Evolutionary conservation across 305 asterid species (phyloP).

Genomic region (Fraxinus sp.): DNA sequence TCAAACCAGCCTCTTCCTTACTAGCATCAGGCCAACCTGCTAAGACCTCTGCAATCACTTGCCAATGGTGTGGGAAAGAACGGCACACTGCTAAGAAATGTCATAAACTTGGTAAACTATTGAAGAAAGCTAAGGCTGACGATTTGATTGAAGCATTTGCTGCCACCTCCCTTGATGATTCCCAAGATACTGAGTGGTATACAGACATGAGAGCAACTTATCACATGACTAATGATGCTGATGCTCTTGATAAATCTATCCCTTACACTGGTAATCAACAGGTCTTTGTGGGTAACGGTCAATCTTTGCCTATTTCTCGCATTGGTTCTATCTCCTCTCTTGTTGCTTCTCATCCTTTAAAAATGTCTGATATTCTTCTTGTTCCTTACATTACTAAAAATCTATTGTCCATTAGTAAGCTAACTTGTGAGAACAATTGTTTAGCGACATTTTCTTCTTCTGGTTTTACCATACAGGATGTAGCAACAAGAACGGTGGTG

Average conservation of each 20-base stretch:
- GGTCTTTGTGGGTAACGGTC: neutral
- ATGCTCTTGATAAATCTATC: neutral
- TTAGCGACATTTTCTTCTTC: neutral
- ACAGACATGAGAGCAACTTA: neutral
- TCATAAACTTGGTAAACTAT: neutral
- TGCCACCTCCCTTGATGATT: neutral
- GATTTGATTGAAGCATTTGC: neutral
- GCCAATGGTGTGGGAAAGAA: slow-evolving; percentile 5
- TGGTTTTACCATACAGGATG: neutral
- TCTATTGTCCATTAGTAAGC: neutral
- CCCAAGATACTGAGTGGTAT: neutral
- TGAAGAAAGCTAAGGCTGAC: neutral
- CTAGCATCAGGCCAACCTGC: neutral
- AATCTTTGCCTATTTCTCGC: neutral
- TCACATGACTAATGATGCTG: slow-evolving; percentile 3
- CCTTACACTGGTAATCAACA: neutral
- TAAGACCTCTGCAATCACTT: neutral
- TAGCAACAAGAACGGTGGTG: neutral
- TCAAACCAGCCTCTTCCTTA: neutral
- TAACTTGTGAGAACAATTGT: neutral
- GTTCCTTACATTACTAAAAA: slow-evolving; percentile 3
- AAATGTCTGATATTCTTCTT: neutral
- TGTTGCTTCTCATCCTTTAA: neutral
- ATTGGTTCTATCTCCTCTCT: neutral
- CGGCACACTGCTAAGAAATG: neutral